These are phyloP conservation scores for Teunomyces aglyptinius DNA, from an alignment of 805 yeast genomes.

Conservation along the genomic window DNA sequence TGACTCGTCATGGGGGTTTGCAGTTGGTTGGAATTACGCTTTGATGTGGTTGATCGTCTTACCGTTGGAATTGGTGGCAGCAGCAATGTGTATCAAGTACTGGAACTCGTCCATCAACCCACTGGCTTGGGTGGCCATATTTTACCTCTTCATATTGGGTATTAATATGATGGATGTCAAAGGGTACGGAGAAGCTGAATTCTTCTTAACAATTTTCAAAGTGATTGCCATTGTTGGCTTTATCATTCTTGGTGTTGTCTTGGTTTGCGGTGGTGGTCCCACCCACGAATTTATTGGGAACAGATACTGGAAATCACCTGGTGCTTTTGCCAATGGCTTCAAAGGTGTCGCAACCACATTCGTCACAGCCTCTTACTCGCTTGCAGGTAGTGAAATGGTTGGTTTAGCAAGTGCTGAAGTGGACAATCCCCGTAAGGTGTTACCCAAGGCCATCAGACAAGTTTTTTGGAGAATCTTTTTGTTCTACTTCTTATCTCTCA, in stretches of 20 bases:
- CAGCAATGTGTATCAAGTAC: constrained; percentile 34
- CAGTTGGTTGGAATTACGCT: constrained; percentile 40
- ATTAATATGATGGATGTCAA: constrained; percentile 36
- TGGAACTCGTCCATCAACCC: constrained; percentile 37
- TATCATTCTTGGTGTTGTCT: constrained; percentile 33
- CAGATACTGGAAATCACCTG: constrained; percentile 30
- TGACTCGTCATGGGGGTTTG: constrained; percentile 40
- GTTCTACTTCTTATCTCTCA: constrained; percentile 32
- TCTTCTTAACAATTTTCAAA: constrained; percentile 29
- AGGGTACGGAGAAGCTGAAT: constrained; percentile 40
- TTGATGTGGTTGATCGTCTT: constrained; percentile 38
- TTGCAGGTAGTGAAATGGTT: constrained; percentile 39
- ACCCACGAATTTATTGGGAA: constrained; percentile 35
- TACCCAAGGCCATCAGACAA: constrained; percentile 43
- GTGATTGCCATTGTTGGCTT: constrained; percentile 37
- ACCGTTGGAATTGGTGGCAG: constrained; percentile 39
- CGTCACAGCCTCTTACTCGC: constrained; percentile 36
- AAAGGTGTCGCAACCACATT: constrained; percentile 39
- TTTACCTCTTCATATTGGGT: constrained; percentile 26
- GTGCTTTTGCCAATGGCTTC: constrained; percentile 38
- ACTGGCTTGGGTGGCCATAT: constrained; percentile 36
- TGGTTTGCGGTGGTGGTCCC: constrained; percentile 41
- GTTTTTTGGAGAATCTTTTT: constrained; percentile 44
- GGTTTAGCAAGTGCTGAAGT: constrained; percentile 42
- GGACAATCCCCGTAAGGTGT: constrained; percentile 34